A percentile compares a stretch with the other conserved stretches of the same genome.
Conservation (phyloP, 768 basidiomycete species). For the Hebeloma cylindrosporum region DNA sequence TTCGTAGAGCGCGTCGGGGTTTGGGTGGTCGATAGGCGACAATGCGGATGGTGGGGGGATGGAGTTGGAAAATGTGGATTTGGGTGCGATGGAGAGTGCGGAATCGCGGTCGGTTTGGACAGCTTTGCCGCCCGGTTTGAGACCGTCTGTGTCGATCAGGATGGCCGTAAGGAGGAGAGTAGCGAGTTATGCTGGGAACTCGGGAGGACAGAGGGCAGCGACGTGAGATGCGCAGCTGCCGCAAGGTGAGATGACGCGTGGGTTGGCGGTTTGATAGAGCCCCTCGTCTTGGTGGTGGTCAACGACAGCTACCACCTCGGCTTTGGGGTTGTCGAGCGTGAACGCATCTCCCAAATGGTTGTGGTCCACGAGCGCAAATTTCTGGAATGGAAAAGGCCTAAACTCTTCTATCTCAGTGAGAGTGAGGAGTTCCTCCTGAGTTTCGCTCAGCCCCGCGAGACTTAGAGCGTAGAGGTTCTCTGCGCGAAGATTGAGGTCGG, state of each 20-base stretch:
- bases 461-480: constrained; percentile 83
- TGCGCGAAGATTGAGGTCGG: constrained; percentile 75
- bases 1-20: constrained; percentile 35
- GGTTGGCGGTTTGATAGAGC: constrained; percentile 57
- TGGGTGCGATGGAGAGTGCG: constrained; percentile 57
- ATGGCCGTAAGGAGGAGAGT: constrained; percentile 80
- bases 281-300: constrained; percentile 94
- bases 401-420: constrained; percentile 60
- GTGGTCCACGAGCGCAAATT: constrained; percentile 88
- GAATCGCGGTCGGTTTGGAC: constrained; percentile 61
- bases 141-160: constrained; percentile 82
- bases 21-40: constrained; percentile 27
- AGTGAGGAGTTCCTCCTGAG: constrained; percentile 59
- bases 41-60: constrained; percentile 62
- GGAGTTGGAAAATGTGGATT: constrained; percentile 57
- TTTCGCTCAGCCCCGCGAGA: constrained; percentile 52
- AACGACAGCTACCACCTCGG: constrained; percentile 71
- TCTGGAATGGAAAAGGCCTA: constrained; percentile 49
- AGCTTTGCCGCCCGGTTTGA: constrained; percentile 80
- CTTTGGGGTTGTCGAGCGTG: constrained; percentile 35
- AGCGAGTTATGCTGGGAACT: constrained; percentile 63
- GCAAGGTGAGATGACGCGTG: constrained; percentile 63
- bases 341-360: constrained; percentile 62
- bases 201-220: constrained; percentile 33
- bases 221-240: constrained; percentile 81